Percentiles rank a stretch among this genome's conserved stretches.
phyloP scores from a whole-genome alignment of 352 stramenopile species.

The Phytopythium oedochilum region DNA sequence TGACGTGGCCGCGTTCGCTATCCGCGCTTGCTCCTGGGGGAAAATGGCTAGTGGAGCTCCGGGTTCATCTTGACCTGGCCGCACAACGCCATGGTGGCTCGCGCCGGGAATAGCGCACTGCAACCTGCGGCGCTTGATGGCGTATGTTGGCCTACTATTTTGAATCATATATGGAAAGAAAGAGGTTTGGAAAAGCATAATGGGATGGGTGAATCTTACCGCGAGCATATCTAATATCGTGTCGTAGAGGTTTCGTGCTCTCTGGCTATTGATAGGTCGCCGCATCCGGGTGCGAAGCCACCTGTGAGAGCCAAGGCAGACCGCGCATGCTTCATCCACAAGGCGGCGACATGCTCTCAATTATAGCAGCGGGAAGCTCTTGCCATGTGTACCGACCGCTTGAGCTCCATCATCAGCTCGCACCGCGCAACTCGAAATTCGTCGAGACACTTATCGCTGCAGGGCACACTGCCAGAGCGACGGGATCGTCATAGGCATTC shows the following conservation, averaged over 20 bases:
- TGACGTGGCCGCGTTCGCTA: background rate
- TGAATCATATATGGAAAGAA: fast-evolving
- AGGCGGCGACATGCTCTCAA: background rate
- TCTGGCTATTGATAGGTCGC: background rate
- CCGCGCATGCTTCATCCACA: too few species aligned
- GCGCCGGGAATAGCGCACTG: background rate
- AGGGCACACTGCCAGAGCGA: too few species aligned
- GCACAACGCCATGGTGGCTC: background rate
- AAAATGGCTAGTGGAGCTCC: conserved; percentile 6
- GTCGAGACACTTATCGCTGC: too few species aligned
- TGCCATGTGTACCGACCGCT: too few species aligned
- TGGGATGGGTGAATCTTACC: background rate
- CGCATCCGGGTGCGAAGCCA: background rate
- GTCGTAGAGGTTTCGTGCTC: background rate
- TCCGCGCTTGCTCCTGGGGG: background rate
- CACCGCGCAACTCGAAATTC: too few species aligned
- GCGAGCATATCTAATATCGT: background rate
- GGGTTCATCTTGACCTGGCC: background rate
- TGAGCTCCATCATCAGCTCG: too few species aligned
- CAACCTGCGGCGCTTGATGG: background rate
- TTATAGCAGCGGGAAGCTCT: background rate
- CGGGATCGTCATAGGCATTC: too few species aligned
- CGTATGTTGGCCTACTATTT: background rate
- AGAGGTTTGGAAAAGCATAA: background rate
- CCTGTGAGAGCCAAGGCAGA: background rate